These are phyloP conservation scores for Yamadazyma friedrichii DNA, from an alignment of 1,139 yeast genomes.

Conservation along the genomic window DNA sequence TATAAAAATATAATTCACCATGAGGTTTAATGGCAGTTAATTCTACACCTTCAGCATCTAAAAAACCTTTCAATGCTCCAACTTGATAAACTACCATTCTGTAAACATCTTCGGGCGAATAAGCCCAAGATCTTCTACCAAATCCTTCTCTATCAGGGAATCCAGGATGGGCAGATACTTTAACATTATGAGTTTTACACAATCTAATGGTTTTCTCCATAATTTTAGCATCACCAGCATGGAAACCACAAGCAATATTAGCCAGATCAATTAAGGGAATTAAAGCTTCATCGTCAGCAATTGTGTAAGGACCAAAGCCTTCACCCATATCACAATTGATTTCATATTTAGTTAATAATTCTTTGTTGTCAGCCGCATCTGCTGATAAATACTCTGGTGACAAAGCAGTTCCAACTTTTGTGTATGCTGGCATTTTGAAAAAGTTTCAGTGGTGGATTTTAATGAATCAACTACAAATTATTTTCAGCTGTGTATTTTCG, in stretches of 20 bases:
- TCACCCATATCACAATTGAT: constrained; percentile 40
- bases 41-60: constrained; percentile 32
- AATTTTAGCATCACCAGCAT: constrained; percentile 35
- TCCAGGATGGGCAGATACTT: constrained; percentile 39
- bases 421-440: constrained; percentile 5
- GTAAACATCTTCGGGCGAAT: constrained; percentile 34
- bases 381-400: constrained; percentile 15
- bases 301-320: constrained; percentile 36
- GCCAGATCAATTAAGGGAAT: constrained; percentile 39
- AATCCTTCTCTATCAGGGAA: constrained; percentile 36
- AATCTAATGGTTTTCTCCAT: constrained; percentile 31
- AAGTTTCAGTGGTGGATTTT: too few species aligned
- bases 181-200: constrained; percentile 31
- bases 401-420: constrained; percentile 10
- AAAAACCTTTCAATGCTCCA: constrained; percentile 36
- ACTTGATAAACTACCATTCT: constrained; percentile 34
- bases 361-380: constrained; percentile 14
- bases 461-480: too few species aligned
- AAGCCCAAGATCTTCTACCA: constrained; percentile 32
- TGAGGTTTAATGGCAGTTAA: constrained; percentile 36
- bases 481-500: too few species aligned
- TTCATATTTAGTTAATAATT: constrained; percentile 19
- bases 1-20: constrained; percentile 36
- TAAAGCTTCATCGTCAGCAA: constrained; percentile 40
- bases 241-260: constrained; percentile 40